Conservation (phyloP, 768 basidiomycete species). For the Cytidiella melzeri region DNA sequence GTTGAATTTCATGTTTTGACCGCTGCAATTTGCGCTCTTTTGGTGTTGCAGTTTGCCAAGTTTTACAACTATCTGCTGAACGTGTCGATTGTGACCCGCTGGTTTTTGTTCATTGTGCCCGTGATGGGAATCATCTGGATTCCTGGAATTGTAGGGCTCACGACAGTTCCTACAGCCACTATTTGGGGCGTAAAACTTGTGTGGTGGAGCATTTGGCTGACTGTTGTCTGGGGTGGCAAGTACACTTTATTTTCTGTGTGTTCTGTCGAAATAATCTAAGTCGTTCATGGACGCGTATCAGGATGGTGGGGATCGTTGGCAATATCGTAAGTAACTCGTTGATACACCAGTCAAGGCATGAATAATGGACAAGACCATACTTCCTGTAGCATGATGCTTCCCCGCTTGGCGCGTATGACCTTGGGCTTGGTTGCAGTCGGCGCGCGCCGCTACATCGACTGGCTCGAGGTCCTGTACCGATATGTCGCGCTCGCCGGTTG, state of each 20-base stretch:
- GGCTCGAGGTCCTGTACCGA: constrained; percentile 62
- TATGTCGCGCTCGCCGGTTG: constrained; percentile 67
- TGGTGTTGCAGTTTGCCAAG: constrained; percentile 41
- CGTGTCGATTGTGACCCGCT: constrained; percentile 71
- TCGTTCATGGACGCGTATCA: no score
- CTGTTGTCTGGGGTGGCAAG: constrained; percentile 69
- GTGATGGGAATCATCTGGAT: constrained; percentile 64
- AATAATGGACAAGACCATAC: no score
- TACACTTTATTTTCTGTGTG: no score
- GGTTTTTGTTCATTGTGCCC: constrained; percentile 76
- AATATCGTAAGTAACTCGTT: constrained; percentile 40
- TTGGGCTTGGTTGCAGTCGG: constrained; percentile 71
- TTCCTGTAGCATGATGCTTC: constrained; percentile 32
- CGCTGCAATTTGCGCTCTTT: neutral
- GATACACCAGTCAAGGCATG: neutral
- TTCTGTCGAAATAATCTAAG: no score
- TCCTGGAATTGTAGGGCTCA: constrained; percentile 65
- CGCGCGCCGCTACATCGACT: constrained; percentile 71
- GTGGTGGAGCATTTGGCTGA: constrained; percentile 86
- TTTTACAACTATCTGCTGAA: constrained; percentile 72
- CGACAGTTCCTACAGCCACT: constrained; percentile 41
- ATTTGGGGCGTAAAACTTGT: constrained; percentile 57
- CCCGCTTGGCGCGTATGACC: constrained; percentile 50
- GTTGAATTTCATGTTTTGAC: neutral
- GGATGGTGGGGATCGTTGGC: constrained; percentile 81